Evolutionary conservation across 2,329 filamentous ascomycete species (phyloP).

Genomic region (Claviceps arundinis): DNA sequence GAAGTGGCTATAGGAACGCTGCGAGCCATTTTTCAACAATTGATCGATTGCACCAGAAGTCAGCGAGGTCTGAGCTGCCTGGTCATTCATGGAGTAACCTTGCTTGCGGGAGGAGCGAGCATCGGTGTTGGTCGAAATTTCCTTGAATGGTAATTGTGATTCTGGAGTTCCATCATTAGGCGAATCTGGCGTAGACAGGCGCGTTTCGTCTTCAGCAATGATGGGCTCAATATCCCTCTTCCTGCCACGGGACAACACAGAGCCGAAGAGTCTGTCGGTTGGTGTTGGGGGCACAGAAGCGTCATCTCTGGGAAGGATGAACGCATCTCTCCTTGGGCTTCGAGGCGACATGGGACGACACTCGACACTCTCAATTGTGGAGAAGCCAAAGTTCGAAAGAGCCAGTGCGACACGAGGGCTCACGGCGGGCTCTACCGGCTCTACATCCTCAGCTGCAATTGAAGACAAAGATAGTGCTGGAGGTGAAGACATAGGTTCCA

Average conservation of each 20-base stretch:
- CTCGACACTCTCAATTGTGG: slow-evolving; percentile 30
- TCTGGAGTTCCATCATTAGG: slow-evolving; percentile 35
- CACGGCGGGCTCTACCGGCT: slow-evolving; percentile 26
- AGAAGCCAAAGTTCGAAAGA: slow-evolving; percentile 26
- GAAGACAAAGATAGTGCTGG: slow-evolving; percentile 23
- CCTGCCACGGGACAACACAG: slow-evolving; percentile 33
- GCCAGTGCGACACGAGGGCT: slow-evolving; percentile 14
- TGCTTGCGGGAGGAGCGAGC: slow-evolving; percentile 26
- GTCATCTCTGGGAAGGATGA: slow-evolving; percentile 40
- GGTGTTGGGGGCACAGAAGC: slow-evolving; percentile 25
- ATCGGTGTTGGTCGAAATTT: slow-evolving; percentile 46
- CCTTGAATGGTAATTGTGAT: slow-evolving; percentile 44
- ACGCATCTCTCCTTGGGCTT: slow-evolving; percentile 40
- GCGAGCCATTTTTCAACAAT: slow-evolving; percentile 41
- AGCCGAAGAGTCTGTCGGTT: slow-evolving; percentile 26
- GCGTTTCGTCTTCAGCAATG: slow-evolving; percentile 53
- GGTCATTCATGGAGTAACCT: slow-evolving; percentile 43
- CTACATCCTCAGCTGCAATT: slow-evolving; percentile 21
- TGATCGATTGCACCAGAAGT: slow-evolving; percentile 73
- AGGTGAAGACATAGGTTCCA: slow-evolving; percentile 10
- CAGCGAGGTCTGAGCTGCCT: slow-evolving; percentile 68
- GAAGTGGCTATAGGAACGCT: slow-evolving; percentile 14
- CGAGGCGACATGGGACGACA: slow-evolving; percentile 33
- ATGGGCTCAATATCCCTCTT: slow-evolving; percentile 26
- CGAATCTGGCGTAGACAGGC: slow-evolving; percentile 34